Base-by-base conservation (phyloP, 305 asterid genomes). In the Solanum chacoense region DNA sequence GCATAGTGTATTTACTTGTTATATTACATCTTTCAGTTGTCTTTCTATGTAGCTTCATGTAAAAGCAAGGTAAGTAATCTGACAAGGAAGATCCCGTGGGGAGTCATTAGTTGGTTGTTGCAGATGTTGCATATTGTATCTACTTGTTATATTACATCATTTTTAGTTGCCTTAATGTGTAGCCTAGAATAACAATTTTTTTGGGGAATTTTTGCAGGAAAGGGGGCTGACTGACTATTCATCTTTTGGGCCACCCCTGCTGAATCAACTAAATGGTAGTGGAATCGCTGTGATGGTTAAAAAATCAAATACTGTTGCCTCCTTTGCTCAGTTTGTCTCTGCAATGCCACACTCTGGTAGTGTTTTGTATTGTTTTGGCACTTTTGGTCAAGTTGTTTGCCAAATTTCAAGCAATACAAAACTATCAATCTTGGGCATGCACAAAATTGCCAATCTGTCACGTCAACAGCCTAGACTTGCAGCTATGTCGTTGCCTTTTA, bases 331-430 rank as follows among this genome's bases (percentile, higher is more conserved):
- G 88, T 93, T 94, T 91, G 91, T 93, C 86, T 95, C 98, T 55
- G 87, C 74, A 69, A 91, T 37, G 9, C 55, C 90, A 80, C 90
- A 91, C 55, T 76, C 93, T 86, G 55, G 89, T 37, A 90, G 88
- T 87, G 45, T 88, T 67, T 86, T 90, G 50, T 88, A 84, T 87
- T 92, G 95, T 72, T 93, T 93, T 83, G 91, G 94, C 94, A 96
- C 96, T 63, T 96, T 95, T 59, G 98, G 97, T n/a, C 96, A 94
- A 94, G 91, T 96, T 84, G 94, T 90, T 85, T 95, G 86, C 92
- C 94, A 93, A 73, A 91, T 95, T 88, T 85, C 97, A 31, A 84
- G 89, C 73, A 92, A 88, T 95, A 96, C 98, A 84, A 95, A 93
- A 88, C 94, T 97, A 86, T 94, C 96, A 18, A 92, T 96, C 87